phyloP scores from a whole-genome alignment of 768 basidiomycete species.

The Leccinellum rugosiceps region DNA sequence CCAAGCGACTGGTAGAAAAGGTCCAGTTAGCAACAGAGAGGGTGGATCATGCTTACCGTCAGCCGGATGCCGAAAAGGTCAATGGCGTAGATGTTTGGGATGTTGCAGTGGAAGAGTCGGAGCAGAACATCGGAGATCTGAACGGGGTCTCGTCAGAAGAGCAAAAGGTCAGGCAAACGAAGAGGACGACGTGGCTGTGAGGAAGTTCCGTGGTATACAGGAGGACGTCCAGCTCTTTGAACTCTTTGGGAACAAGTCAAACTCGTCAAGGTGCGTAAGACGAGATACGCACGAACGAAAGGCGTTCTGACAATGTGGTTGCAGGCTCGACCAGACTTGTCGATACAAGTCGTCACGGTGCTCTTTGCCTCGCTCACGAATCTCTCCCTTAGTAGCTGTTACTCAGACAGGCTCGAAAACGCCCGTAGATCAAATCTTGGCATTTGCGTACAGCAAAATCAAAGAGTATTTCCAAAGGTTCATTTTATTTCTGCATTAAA shows the following conservation, averaged over 20 bases:
- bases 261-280: constrained; percentile 83
- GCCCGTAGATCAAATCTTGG: constrained; percentile 96
- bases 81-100: constrained; percentile 20
- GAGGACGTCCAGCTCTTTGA: no score
- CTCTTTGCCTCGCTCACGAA: constrained; percentile 94
- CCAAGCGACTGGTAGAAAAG: no score
- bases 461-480: constrained; percentile 81
- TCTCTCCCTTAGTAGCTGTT: constrained; percentile 84
- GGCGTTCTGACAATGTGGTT: constrained; percentile 9
- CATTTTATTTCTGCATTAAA: constrained; percentile 2
- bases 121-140: constrained; percentile 5
- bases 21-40: no score
- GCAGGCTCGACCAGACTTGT: constrained; percentile 92
- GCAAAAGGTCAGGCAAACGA: no score
- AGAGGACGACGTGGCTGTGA: no score
- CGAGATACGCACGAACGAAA: background rate
- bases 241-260: no score
- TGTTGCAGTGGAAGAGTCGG: constrained; percentile 8
- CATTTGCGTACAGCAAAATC: constrained; percentile 84
- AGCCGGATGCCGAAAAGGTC: constrained; percentile 14
- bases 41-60: constrained; percentile 49
- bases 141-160: constrained; percentile 21
- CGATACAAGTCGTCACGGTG: constrained; percentile 96
- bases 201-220: no score
- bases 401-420: constrained; percentile 95